Percentiles rank a stretch among this genome's conserved stretches.
phyloP scores from a whole-genome alignment of 768 basidiomycete species.

The Pleurotus giganteus region DNA sequence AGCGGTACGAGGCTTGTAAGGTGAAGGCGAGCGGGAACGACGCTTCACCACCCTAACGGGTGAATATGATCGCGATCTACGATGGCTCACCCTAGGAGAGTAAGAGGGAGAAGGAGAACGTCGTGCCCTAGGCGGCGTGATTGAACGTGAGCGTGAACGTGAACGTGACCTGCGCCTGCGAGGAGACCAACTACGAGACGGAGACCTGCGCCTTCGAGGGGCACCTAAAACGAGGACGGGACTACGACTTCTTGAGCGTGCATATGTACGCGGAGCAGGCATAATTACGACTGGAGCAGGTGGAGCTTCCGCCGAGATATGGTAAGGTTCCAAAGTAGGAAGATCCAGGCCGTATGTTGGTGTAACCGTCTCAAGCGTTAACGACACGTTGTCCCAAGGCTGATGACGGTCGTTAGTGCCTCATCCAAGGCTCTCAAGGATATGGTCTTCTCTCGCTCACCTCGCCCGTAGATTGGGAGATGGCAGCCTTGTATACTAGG shows the following conservation, averaged over 20 bases:
- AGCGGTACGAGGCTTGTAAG: too few relatives aligned
- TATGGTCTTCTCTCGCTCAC: slow-evolving; percentile 17
- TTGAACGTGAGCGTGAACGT: background rate
- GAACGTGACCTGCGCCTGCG: background rate
- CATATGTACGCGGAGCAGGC: background rate
- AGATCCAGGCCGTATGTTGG: slow-evolving; percentile 38
- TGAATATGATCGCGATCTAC: slow-evolving; percentile 1
- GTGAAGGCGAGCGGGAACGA: background rate
- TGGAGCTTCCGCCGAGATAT: slow-evolving; percentile 24
- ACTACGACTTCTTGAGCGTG: background rate
- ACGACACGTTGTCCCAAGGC: slow-evolving; percentile 40
- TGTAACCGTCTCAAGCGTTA: slow-evolving; percentile 41
- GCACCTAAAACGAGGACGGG: background rate
- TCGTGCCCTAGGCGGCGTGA: too few relatives aligned
- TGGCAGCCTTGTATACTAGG: slow-evolving; percentile 38
- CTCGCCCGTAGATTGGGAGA: slow-evolving; percentile 43
- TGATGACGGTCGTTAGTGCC: slow-evolving; percentile 12
- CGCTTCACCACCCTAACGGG: too few relatives aligned
- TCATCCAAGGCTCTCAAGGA: background rate
- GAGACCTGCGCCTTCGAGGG: too few relatives aligned
- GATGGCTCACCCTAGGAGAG: background rate
- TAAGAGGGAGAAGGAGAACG: background rate
- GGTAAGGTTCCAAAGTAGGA: slow-evolving; percentile 37
- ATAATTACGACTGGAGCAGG: background rate
- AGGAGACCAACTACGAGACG: too few relatives aligned